These are phyloP conservation scores for Penicillium sp. DNA, from an alignment of 2,329 filamentous ascomycete genomes.

Conservation along the genomic window DNA sequence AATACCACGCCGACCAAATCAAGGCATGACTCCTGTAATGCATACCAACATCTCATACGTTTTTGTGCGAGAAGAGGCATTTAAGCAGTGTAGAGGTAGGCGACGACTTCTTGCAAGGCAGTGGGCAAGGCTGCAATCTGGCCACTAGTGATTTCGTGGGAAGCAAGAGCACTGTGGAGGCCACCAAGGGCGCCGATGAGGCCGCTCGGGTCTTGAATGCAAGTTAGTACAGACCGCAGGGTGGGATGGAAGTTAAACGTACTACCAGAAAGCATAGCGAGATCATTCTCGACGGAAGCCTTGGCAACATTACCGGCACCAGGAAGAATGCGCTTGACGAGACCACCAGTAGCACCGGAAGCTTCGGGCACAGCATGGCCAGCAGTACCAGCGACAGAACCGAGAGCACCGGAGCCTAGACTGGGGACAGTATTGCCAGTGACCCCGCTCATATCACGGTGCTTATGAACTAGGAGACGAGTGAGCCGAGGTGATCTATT, in stretches of 20 bases:
- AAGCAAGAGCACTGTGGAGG: slow-evolving; percentile 17
- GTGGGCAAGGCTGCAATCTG: slow-evolving; percentile 15
- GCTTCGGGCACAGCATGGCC: background rate
- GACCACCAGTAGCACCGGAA: background rate
- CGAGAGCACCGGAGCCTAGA: background rate
- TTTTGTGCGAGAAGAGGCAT: background rate
- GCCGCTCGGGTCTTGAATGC: slow-evolving; percentile 13
- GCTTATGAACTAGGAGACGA: slow-evolving; percentile 6
- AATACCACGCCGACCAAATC: slow-evolving; percentile 3
- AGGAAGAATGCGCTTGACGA: slow-evolving; percentile 3
- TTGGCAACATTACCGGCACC: slow-evolving; percentile 1
- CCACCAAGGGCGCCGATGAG: slow-evolving; percentile 9
- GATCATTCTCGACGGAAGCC: slow-evolving; percentile 5
- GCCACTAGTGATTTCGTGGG: slow-evolving; percentile 11
- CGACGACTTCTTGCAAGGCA: slow-evolving; percentile 15
- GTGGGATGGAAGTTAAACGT: slow-evolving; percentile 3
- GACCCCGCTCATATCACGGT: slow-evolving; percentile 1
- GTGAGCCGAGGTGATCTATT: background rate
- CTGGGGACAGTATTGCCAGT: background rate
- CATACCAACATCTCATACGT: background rate
- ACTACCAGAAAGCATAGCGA: slow-evolving; percentile 18
- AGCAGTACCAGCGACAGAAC: slow-evolving; percentile 2
- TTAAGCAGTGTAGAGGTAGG: slow-evolving; percentile 15
- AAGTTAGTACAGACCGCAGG: background rate
- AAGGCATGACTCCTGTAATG: slow-evolving; percentile 15